These are phyloP conservation scores for Acmispon strigosus DNA, from an alignment of 306 rosid species.

Conservation along the genomic window DNA sequence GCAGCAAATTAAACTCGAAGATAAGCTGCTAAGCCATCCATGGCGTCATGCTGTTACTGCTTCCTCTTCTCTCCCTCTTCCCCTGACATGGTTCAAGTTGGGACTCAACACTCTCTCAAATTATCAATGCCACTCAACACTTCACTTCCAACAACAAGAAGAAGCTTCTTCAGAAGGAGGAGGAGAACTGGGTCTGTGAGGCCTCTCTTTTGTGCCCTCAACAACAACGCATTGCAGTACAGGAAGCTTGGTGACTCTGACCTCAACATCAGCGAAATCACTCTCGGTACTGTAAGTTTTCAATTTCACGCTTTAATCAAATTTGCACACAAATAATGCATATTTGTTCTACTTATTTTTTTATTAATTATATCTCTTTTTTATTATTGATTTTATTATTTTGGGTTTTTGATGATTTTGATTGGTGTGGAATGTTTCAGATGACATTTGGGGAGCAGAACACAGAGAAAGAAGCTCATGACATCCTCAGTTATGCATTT, in stretches of 20 bases:
- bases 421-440: constrained; percentile 29
- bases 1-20: too few relatives aligned
- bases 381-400: neutral
- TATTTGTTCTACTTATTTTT: neutral
- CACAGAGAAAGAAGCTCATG: constrained; percentile 84
- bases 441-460: constrained; percentile 93
- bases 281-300: constrained; percentile 65
- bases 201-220: constrained; percentile 26
- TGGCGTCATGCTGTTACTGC: constrained; percentile 19
- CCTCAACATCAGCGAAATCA: constrained; percentile 75
- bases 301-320: neutral
- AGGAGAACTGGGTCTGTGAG: neutral
- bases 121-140: neutral
- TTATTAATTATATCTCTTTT: too few relatives aligned
- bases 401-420: neutral
- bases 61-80: constrained; percentile 16
- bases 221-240: constrained; percentile 39
- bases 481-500: constrained; percentile 61
- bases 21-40: neutral
- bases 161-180: neutral
- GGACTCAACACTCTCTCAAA: neutral
- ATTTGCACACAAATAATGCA: too few relatives aligned
- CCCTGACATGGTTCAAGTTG: neutral
- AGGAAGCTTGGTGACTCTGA: constrained; percentile 81
- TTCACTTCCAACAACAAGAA: neutral